These are phyloP conservation scores for Citrus australasica DNA, from an alignment of 345 rosid species.

Conservation along the genomic window DNA sequence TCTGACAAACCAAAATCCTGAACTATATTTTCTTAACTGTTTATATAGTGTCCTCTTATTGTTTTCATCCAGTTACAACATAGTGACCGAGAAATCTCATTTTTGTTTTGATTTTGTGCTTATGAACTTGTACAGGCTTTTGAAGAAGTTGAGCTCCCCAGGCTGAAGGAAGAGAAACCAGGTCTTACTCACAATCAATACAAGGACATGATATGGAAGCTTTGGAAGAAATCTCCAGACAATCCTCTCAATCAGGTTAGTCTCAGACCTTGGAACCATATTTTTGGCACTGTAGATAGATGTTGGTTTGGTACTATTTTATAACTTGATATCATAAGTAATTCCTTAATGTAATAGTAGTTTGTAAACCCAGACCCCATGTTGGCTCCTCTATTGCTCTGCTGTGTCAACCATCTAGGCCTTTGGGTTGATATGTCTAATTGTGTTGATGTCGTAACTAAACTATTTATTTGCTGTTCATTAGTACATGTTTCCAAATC, in stretches of 20 bases:
- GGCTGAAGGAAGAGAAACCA: conserved; percentile 89
- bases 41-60: not conserved
- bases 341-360: not conserved
- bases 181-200: conserved; percentile 96
- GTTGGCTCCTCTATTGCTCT: not conserved
- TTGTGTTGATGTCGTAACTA: not conserved
- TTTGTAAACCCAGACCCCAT: not conserved
- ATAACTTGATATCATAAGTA: not conserved
- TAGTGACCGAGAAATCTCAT: not conserved
- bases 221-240: conserved; percentile 99
- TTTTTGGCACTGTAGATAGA: not conserved
- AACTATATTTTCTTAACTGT: not conserved
- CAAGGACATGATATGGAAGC: conserved; percentile 96
- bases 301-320: not conserved
- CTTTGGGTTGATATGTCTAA: not conserved
- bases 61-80: not conserved
- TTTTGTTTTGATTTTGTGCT: not conserved
- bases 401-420: not conserved
- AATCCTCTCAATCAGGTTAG: conserved; percentile 94
- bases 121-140: conserved; percentile 49
- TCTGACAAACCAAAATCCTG: not conserved
- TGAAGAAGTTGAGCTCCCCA: conserved; percentile 95
- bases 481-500: not conserved
- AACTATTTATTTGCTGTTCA: not conserved
- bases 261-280: not conserved